These are phyloP conservation scores for Aristolochia contorta DNA, from an alignment of 164 flowering plant genomes.

Conservation along the genomic window DNA sequence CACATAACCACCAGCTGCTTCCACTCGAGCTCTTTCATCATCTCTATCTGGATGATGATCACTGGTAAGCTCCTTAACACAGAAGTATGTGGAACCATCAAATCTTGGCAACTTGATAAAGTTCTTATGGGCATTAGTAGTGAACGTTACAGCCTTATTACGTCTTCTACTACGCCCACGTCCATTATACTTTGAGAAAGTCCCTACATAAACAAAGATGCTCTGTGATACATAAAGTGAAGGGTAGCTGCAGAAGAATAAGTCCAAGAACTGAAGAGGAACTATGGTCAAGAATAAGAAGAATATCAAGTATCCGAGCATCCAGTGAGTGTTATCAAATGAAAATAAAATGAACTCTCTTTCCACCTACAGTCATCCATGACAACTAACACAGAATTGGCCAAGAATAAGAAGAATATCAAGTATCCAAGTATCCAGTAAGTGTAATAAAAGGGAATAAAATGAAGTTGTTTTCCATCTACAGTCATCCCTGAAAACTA, in stretches of 20 bases:
- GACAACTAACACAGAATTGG: too few relatives aligned
- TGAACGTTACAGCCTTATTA: slow-evolving; percentile 23
- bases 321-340: too few relatives aligned
- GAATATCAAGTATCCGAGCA: too few relatives aligned
- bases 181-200: slow-evolving; percentile 41
- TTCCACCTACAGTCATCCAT: too few relatives aligned
- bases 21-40: slow-evolving; percentile 82
- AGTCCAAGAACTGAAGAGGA: too few relatives aligned
- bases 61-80: slow-evolving; percentile 73
- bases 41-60: slow-evolving; percentile 95
- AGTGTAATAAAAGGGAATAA: too few relatives aligned
- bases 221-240: background rate
- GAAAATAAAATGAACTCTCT: too few relatives aligned
- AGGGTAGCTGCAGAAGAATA: background rate
- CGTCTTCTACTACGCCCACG: slow-evolving; percentile 46
- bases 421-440: too few relatives aligned
- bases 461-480: too few relatives aligned
- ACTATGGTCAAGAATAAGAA: too few relatives aligned
- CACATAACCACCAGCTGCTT: slow-evolving; percentile 88
- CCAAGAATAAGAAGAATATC: too few relatives aligned
- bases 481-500: too few relatives aligned
- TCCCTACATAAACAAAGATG: slow-evolving; percentile 45
- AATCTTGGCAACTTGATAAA: slow-evolving; percentile 21
- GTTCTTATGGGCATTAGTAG: slow-evolving; percentile 22
- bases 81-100: slow-evolving; percentile 32